phyloP scores from a whole-genome alignment of 2,329 filamentous ascomycete species.

The Dactylellina parvicollis region DNA sequence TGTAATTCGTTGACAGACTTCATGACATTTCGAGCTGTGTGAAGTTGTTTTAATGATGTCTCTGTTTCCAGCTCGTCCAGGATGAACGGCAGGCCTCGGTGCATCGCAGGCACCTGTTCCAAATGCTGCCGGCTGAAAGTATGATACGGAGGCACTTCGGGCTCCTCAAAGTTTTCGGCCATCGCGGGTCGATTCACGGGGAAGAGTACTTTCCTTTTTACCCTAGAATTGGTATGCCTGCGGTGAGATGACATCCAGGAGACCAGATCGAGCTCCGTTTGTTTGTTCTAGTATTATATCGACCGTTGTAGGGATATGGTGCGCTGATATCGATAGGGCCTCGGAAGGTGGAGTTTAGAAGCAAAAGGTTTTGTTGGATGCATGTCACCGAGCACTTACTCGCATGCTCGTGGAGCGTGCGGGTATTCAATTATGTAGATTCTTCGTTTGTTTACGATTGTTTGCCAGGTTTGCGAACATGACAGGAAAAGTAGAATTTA shows the following conservation, averaged over 20 bases:
- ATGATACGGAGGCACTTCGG: not conserved
- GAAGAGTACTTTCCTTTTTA: constrained; percentile 40
- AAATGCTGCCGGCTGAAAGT: not conserved
- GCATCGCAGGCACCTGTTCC: constrained; percentile 34
- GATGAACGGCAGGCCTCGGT: constrained; percentile 34
- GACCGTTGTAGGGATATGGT: not conserved
- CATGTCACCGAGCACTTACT: no score
- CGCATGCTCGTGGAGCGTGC: no score
- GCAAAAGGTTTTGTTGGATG: not conserved
- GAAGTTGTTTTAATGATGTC: constrained; percentile 44
- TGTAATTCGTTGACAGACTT: constrained; percentile 21
- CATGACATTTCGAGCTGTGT: constrained; percentile 29
- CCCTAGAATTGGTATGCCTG: constrained; percentile 15
- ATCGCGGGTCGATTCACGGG: constrained; percentile 20
- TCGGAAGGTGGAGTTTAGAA: no score
- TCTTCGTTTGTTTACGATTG: no score
- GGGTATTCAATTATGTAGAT: no score
- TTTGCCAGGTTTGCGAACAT: no score
- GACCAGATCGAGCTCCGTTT: not conserved
- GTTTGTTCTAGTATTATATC: not conserved
- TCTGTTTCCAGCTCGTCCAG: constrained; percentile 46
- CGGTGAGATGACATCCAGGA: constrained; percentile 31
- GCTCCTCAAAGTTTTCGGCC: not conserved
- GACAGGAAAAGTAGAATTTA: no score
- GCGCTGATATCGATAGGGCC: not conserved